Evolutionary conservation across 2,329 filamentous ascomycete species (phyloP).

Genomic region (Akanthomyces muscarius): DNA sequence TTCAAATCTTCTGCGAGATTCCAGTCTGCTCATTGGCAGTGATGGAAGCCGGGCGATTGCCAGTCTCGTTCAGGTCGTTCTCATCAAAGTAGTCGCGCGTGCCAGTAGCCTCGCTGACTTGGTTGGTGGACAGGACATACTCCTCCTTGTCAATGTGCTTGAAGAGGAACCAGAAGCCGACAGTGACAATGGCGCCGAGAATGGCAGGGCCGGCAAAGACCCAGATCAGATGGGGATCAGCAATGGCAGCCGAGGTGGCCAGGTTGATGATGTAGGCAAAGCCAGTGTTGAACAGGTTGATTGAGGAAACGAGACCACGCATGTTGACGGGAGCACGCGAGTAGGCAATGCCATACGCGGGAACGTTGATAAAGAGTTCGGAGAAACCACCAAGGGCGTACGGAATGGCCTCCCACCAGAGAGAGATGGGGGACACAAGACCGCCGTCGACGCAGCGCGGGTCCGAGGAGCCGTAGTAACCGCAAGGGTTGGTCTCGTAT

Average conservation of each 20-base stretch:
- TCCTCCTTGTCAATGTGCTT: slow-evolving; percentile 25
- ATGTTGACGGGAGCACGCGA: slow-evolving; percentile 48
- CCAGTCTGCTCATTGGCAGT: slow-evolving; percentile 14
- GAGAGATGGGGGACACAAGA: slow-evolving; percentile 24
- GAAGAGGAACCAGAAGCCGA: slow-evolving; percentile 34
- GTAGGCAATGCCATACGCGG: slow-evolving; percentile 49
- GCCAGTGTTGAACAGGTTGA: slow-evolving; percentile 46
- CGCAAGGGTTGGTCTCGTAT: slow-evolving; percentile 52
- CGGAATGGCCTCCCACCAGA: slow-evolving; percentile 25
- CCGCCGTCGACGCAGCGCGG: slow-evolving; percentile 22
- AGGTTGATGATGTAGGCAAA: slow-evolving; percentile 44
- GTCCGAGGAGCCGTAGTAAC: slow-evolving; percentile 26
- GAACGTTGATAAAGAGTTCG: slow-evolving; percentile 28
- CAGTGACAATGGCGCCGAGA: slow-evolving; percentile 39
- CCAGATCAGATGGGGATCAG: slow-evolving; percentile 47
- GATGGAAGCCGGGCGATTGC: slow-evolving; percentile 14
- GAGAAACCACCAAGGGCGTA: slow-evolving; percentile 28
- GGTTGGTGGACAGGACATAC: slow-evolving; percentile 24
- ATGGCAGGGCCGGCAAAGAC: slow-evolving; percentile 47
- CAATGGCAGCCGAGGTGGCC: slow-evolving; percentile 41
- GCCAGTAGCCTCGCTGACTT: slow-evolving; percentile 22
- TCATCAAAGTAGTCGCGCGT: slow-evolving; percentile 14
- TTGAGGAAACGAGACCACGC: slow-evolving; percentile 46
- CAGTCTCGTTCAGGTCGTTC: slow-evolving; percentile 15
- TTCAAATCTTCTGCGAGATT: slow-evolving; percentile 12